These are phyloP conservation scores for Kodamaea lidongshanica DNA, from an alignment of 805 yeast genomes.

Conservation along the genomic window DNA sequence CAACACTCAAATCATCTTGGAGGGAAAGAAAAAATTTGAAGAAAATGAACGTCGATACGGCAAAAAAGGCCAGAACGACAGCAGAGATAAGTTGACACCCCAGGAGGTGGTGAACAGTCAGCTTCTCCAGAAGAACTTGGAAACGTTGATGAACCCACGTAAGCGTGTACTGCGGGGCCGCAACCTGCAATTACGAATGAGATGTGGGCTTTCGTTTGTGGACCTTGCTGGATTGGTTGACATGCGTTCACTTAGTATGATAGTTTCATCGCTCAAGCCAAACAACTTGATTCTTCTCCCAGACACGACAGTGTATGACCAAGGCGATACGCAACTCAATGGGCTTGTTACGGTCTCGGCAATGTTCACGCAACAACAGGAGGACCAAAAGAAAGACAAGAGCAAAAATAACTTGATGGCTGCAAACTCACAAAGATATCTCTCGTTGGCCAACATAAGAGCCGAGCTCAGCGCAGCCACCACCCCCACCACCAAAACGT, in stretches of 20 bases:
- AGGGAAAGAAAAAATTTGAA: conserved; percentile 34
- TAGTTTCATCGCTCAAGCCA: conserved; percentile 75
- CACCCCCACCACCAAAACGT: conserved; percentile 5
- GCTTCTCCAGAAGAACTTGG: conserved; percentile 35
- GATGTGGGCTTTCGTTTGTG: conserved; percentile 69
- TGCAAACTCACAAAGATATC: conserved; percentile 19
- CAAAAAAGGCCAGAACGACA: conserved; percentile 15
- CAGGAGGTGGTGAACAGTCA: conserved; percentile 39
- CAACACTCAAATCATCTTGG: conserved; percentile 29
- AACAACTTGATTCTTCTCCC: conserved; percentile 57
- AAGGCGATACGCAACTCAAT: conserved; percentile 16
- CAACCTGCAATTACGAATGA: conserved; percentile 37
- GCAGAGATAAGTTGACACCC: conserved; percentile 32
- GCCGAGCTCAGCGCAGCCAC: conserved; percentile 18
- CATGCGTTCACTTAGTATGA: conserved; percentile 69
- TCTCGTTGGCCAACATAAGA: conserved; percentile 28
- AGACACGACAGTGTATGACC: conserved; percentile 28
- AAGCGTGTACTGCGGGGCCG: conserved; percentile 28
- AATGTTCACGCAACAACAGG: conserved; percentile 26
- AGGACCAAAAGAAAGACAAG: conserved; percentile 19
- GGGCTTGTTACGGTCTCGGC: conserved; percentile 24
- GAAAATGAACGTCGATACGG: conserved; percentile 23
- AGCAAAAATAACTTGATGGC: conserved; percentile 15
- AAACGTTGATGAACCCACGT: conserved; percentile 48
- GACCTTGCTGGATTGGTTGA: conserved; percentile 85